Percentiles rank a stretch among this genome's conserved stretches.
These are phyloP conservation scores for Biscogniauxia marginata DNA, from an alignment of 2,329 filamentous ascomycete genomes.

Conservation along the genomic window DNA sequence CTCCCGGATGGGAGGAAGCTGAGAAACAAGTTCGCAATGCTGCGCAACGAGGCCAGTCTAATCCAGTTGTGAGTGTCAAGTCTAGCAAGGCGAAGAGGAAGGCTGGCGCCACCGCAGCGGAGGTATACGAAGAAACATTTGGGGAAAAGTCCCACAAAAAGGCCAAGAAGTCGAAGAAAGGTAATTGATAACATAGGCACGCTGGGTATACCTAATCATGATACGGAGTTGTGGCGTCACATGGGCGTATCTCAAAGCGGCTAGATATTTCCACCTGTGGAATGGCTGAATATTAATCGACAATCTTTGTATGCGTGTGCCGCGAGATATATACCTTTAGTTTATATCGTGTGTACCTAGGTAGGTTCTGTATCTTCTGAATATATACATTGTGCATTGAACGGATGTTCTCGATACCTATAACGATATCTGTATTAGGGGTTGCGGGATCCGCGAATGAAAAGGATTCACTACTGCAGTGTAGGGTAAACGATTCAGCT, in stretches of 20 bases:
- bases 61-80: conserved; percentile 77
- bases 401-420: no score
- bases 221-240: not conserved
- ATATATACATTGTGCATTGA: no score
- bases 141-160: conserved; percentile 50
- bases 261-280: not conserved
- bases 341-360: no score
- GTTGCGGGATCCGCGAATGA: no score
- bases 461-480: no score
- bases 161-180: conserved; percentile 55
- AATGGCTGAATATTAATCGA: not conserved
- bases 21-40: conserved; percentile 71
- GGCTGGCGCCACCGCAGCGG: conserved; percentile 55
- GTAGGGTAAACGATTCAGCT: no score
- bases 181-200: conserved; percentile 5
- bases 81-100: conserved; percentile 76
- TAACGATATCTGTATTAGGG: no score
- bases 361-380: no score
- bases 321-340: not conserved
- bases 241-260: not conserved
- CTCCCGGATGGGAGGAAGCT: conserved; percentile 63
- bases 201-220: not conserved
- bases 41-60: conserved; percentile 53
- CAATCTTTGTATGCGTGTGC: not conserved
- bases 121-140: conserved; percentile 61